Conservation (phyloP, 768 basidiomycete genomes). For the Russula brevipes region DNA sequence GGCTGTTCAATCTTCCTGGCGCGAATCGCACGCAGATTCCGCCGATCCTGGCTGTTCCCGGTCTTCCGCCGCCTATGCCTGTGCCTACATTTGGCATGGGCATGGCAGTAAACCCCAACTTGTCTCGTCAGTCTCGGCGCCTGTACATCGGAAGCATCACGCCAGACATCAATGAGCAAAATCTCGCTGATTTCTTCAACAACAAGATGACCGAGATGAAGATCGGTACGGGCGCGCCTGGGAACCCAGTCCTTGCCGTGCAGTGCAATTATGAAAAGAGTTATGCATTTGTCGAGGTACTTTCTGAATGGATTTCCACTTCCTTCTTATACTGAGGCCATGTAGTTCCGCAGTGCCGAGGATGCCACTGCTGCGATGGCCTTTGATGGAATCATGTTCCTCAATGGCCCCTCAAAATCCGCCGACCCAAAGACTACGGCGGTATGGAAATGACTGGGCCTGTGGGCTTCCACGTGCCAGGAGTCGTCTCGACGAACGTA, state of each 20-base stretch:
- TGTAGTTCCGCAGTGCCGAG: constrained; percentile 92
- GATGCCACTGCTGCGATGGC: constrained; percentile 97
- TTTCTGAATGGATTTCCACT: constrained; percentile 26
- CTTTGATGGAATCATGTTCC: constrained; percentile 95
- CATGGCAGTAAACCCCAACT: constrained; percentile 78
- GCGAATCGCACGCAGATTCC: constrained; percentile 86
- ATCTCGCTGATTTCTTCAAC: constrained; percentile 92
- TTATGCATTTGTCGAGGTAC: constrained; percentile 96
- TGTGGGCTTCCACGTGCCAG: constrained; percentile 79
- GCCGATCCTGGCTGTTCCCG: constrained; percentile 75
- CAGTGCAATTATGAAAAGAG: constrained; percentile 99
- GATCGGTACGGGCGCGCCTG: constrained; percentile 76
- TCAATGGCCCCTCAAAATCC: constrained; percentile 93
- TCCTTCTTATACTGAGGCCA: constrained; percentile 4
- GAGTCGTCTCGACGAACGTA: constrained; percentile 93
- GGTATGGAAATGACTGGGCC: constrained; percentile 51
- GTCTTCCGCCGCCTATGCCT: constrained; percentile 76
- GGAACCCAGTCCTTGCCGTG: constrained; percentile 87
- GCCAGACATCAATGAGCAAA: constrained; percentile 89
- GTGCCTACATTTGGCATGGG: constrained; percentile 85
- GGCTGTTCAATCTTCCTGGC: constrained; percentile 94
- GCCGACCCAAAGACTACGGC: constrained; percentile 95
- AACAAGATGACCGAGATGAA: constrained; percentile 90
- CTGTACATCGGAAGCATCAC: constrained; percentile 98
- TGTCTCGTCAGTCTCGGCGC: constrained; percentile 89